Base-by-base conservation (phyloP, 768 basidiomycete species). In the Calocybe cyanea region DNA sequence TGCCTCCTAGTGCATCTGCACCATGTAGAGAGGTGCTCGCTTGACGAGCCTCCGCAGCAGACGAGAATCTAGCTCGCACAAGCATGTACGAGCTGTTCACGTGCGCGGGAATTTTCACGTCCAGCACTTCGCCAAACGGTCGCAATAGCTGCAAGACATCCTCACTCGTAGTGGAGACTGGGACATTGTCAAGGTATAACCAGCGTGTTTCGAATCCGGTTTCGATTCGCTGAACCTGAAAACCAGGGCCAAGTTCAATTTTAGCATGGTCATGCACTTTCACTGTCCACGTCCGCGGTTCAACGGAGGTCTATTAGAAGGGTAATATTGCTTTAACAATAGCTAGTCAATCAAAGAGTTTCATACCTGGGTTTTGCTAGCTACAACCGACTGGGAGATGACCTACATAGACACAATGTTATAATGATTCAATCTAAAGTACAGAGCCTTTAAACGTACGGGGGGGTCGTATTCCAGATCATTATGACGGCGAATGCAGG, bases 181-280 rank as follows among this genome's bases (percentile, higher is more conserved):
- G 75, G 3, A 90, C 56, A 18, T 81, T 76, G 4, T 68, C 66
- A 1, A 91, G 50, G 30, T 72, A 65, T 7, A 89, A 56, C 68
- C 78, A 80, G 5, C 73, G 75, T 0, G 82, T 81, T 54, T 92
- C 87, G 33, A 88, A 83, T 1, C 81, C 81, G 1, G 87, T 88
- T 6, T 62, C 61, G 5, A 89, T 58, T 0, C 77, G 70, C 19
- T 67, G 59, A 2, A 90, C 71, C 1, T 70, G 68, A 37, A 86
- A 85, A 0, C 89, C 88, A 0, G 77, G 60, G 24, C 74, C 74
- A 37, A 88, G 66, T 17, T 68, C 75, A 15, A 83, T 74, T 41
- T 67, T 71, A 17, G 76, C 80, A 43, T 83, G 74, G 30, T 80
- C 75, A 33, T 80, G 69, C 6, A 85, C 57, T 0, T 61, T 68